These are phyloP conservation scores for Chlamydomonas incerta DNA, from an alignment of 139 green algal genomes.

Conservation along the genomic window DNA sequence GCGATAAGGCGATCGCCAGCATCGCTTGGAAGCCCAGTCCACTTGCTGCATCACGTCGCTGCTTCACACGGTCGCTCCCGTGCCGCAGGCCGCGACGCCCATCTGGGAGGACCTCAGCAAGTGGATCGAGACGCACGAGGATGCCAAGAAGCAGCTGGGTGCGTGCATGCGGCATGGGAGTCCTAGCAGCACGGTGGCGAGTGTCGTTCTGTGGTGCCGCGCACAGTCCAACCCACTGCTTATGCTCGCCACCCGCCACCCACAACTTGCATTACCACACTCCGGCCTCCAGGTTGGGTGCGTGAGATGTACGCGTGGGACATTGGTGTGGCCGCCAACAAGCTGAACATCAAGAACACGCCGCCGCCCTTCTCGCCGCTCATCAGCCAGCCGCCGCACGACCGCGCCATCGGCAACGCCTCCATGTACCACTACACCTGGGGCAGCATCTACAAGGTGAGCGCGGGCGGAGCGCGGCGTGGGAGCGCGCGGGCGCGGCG, in stretches of 20 bases:
- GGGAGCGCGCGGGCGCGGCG: background rate
- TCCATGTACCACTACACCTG: slow-evolving; percentile 95
- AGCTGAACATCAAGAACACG: slow-evolving; percentile 61
- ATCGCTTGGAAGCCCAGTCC: too few relatives aligned
- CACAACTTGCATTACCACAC: too few relatives aligned
- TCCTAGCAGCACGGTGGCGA: too few relatives aligned
- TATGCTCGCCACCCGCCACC: too few relatives aligned
- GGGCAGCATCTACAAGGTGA: slow-evolving; percentile 70
- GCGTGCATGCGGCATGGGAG: too few relatives aligned
- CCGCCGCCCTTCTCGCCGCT: slow-evolving; percentile 59
- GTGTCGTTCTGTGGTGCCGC: too few relatives aligned
- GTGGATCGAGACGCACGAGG: slow-evolving; percentile 87
- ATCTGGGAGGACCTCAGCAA: slow-evolving; percentile 86
- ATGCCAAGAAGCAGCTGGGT: slow-evolving; percentile 86
- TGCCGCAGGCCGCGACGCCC: slow-evolving; percentile 49
- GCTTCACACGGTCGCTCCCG: too few relatives aligned
- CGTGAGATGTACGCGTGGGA: slow-evolving; percentile 95
- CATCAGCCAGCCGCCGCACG: slow-evolving; percentile 88
- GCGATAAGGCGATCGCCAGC: too few relatives aligned
- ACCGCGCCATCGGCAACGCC: slow-evolving; percentile 71
- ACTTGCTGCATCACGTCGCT: too few relatives aligned
- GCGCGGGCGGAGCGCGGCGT: background rate
- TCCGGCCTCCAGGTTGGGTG: slow-evolving; percentile 90
- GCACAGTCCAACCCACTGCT: too few relatives aligned
- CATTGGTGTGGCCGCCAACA: slow-evolving; percentile 63